Conservation (phyloP, 208 protist species). For the Crithidia mellificae region DNA sequence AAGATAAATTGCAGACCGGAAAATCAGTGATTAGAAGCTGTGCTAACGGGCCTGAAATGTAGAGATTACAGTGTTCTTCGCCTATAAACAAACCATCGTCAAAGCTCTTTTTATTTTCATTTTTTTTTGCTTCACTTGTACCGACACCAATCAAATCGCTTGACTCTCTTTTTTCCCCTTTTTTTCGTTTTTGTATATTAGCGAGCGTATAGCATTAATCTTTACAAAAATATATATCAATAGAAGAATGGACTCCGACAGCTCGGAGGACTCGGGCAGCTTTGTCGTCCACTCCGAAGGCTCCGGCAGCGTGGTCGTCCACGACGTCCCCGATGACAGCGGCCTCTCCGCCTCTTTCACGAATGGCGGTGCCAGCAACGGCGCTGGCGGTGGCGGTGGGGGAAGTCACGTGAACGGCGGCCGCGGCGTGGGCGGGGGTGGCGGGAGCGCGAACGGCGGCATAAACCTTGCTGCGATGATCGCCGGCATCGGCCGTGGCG, state of each 20-base stretch:
- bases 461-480: neutral
- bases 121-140: slow-evolving; percentile 1
- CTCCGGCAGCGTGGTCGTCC: slow-evolving; percentile 17
- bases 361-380: neutral
- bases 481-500: neutral
- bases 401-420: neutral
- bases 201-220: neutral
- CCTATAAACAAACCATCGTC: neutral
- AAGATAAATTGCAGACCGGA: too few species aligned
- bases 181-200: too few species aligned
- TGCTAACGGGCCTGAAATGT: too few species aligned
- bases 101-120: neutral
- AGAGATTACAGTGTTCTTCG: too few species aligned
- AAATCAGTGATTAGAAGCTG: too few species aligned
- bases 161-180: neutral
- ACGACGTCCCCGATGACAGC: slow-evolving; percentile 10
- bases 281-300: slow-evolving; percentile 22
- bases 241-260: slow-evolving; percentile 3
- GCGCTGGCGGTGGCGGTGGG: neutral
- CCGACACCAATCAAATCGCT: neutral
- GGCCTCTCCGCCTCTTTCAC: slow-evolving; percentile 1
- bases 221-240: neutral
- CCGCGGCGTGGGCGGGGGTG: neutral
- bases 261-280: slow-evolving; percentile 6
- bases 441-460: neutral